Base-by-base conservation (phyloP, 495 filamentous ascomycete genomes). In the Pseudevernia furfuracea region DNA sequence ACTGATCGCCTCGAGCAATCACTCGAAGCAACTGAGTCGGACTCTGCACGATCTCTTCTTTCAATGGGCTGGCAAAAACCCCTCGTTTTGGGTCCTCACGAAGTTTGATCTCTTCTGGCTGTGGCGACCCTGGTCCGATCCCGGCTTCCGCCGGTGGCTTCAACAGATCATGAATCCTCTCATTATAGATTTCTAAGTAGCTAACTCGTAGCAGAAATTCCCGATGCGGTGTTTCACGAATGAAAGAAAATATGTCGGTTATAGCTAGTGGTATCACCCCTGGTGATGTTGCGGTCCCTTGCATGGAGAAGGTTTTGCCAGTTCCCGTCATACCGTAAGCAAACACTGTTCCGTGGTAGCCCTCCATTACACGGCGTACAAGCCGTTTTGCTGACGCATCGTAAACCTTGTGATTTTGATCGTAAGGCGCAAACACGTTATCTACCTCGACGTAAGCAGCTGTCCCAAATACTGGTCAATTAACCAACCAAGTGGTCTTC, bases 301-400 rank as follows among this genome's bases (percentile, higher is more conserved):
- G 94, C 94, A 98, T 98, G 55, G 92, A 96, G 69, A 97, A 98
- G 14, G 94, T 98, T 75, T 98, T 98, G 52, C 94, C 94, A 4
- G 94, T 98, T 48, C 94, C 94, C 30, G 94, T 98, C 95, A 97
- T 97, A 71, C 94, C 94, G 75, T 98, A 98, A 25, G 94, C 94
- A 71, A 98, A 98, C 21, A 98, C 94, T 2, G 94, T 98, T 62
- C 92, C 94, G 72, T 97, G 93, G 70, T 97, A 98, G 38, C 94
- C 94, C 79, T 98, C 93, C 94, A 98, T 98, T 25, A 98, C 94
- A 66, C 94, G 83, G 67, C 94, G 87, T 34, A 98, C 94, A 39
- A 98, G 80, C 39, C 94, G 89, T 76, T 97, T 97, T 30, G 95
- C 94, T 39, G 82, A 90, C 38, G 90, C 83, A 74, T 97, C 95